phyloP scores from a whole-genome alignment of 257 asterid genomes.

The Solanum corneliomulleri region DNA sequence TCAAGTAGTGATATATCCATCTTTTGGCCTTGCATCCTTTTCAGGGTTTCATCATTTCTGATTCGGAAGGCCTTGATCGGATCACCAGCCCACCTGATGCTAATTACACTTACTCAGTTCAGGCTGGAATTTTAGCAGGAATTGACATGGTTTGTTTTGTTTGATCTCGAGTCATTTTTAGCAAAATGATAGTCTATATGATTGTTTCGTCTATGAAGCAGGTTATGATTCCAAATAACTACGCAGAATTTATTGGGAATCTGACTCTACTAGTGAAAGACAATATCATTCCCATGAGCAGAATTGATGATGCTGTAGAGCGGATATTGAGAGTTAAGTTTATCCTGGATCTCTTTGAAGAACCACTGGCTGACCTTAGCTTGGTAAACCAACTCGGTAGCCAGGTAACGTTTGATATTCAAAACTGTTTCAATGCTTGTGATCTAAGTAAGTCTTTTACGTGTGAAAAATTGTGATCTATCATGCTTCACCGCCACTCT shows the following conservation, averaged over 20 bases:
- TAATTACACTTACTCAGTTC: conserved; percentile 18
- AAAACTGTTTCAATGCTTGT: not conserved
- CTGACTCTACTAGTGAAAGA: conserved; percentile 21
- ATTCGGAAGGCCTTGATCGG: conserved; percentile 10
- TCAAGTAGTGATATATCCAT: not conserved
- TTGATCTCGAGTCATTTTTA: not conserved
- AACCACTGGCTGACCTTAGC: conserved; percentile 28
- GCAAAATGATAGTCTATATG: not conserved
- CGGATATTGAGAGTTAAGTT: conserved; percentile 36
- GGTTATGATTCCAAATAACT: conserved; percentile 32
- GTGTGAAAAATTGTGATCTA: not conserved
- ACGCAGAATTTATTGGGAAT: conserved; percentile 16
- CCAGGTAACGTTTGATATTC: conserved; percentile 7
- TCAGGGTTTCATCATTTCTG: conserved; percentile 23
- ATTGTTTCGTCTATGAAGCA: not conserved
- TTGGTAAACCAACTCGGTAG: conserved; percentile 26
- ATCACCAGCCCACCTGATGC: conserved; percentile 7
- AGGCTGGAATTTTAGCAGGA: conserved; percentile 14
- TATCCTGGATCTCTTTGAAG: conserved; percentile 26
- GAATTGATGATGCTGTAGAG: conserved; percentile 36
- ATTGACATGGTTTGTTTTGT: conserved; percentile 13
- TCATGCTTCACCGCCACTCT: not conserved
- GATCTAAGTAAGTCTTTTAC: not conserved
- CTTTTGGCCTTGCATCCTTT: not conserved
- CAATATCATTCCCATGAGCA: conserved; percentile 23